Conservation (phyloP, 495 filamentous ascomycete genomes). For the Letharia columbiana region DNA sequence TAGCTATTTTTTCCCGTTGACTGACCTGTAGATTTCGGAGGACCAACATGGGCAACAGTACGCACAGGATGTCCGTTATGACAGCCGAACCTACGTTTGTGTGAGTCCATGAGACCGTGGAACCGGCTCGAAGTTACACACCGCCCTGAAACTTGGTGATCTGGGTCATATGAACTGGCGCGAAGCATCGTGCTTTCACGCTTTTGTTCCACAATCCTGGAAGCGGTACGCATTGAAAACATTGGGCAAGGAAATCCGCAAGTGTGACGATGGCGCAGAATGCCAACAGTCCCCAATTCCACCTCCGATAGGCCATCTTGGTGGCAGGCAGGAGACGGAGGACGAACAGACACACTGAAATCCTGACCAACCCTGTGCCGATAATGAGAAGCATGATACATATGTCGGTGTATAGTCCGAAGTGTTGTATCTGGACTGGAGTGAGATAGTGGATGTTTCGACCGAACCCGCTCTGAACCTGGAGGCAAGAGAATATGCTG, state of each 20-base stretch:
- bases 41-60: background rate
- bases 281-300: background rate
- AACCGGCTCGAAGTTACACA: background rate
- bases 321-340: slow-evolving; percentile 2
- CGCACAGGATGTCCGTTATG: slow-evolving; percentile 4
- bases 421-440: background rate
- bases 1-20: background rate
- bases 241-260: background rate
- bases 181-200: background rate
- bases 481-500: background rate
- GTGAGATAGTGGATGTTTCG: background rate
- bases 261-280: background rate
- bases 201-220: background rate
- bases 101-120: background rate
- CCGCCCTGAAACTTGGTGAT: background rate
- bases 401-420: background rate
- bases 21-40: background rate
- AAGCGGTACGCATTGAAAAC: slow-evolving; percentile 6
- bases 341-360: slow-evolving; percentile 8
- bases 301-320: background rate
- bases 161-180: background rate
- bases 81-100: background rate
- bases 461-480: background rate
- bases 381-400: background rate
- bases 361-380: background rate